Evolutionary conservation across 768 basidiomycete species (phyloP).

Genomic region (Tricholomella constricta): DNA sequence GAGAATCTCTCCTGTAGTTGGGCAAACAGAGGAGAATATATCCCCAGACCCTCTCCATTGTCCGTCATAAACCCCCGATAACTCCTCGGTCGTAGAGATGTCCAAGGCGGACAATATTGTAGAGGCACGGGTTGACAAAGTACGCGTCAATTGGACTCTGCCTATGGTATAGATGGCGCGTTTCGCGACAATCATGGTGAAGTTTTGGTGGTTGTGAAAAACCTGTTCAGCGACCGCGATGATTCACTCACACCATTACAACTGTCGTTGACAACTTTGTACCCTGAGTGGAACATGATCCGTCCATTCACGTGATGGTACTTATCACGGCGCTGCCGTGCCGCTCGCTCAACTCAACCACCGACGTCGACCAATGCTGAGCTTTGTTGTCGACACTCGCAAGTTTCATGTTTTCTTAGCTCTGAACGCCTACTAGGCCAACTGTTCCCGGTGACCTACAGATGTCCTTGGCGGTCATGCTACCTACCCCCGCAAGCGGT

Average conservation of each 20-base stretch:
- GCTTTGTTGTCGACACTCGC: too few relatives aligned
- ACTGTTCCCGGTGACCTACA: too few relatives aligned
- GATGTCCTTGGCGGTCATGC: too few relatives aligned
- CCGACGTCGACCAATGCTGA: too few relatives aligned
- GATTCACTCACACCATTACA: not conserved
- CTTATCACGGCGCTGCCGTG: too few relatives aligned
- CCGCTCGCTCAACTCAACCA: too few relatives aligned
- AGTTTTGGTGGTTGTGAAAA: not conserved
- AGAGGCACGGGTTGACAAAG: slow-evolving; percentile 71
- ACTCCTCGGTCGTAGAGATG: slow-evolving; percentile 55
- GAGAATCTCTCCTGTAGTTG: slow-evolving; percentile 84
- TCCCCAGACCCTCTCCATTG: slow-evolving; percentile 80
- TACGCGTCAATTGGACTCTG: slow-evolving; percentile 35
- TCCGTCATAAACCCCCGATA: slow-evolving; percentile 82
- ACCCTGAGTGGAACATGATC: slow-evolving; percentile 10
- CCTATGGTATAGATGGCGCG: slow-evolving; percentile 20
- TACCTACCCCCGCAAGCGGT: too few relatives aligned
- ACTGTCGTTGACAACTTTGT: not conserved
- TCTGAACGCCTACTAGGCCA: too few relatives aligned
- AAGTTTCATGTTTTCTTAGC: too few relatives aligned
- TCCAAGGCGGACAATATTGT: slow-evolving; percentile 64
- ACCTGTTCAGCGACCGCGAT: slow-evolving; percentile 1
- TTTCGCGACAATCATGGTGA: slow-evolving; percentile 28
- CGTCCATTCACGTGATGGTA: slow-evolving; percentile 19
- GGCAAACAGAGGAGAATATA: slow-evolving; percentile 70